Percentiles rank a stretch among this genome's conserved stretches.
phyloP scores from a whole-genome alignment of 495 filamentous ascomycete species.

The Daldinia caldariorum region DNA sequence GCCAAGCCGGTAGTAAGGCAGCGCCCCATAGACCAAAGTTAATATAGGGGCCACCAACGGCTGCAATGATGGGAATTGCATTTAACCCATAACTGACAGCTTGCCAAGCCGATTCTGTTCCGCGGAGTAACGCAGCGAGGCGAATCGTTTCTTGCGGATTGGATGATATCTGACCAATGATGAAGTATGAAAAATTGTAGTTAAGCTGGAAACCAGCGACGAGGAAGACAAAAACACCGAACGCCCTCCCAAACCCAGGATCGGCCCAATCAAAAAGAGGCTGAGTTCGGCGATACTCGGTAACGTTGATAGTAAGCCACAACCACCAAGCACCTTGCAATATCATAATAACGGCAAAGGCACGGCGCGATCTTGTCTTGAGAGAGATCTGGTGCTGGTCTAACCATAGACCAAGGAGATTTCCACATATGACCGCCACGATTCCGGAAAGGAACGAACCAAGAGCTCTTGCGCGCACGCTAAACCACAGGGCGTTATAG shows the following conservation, averaged over 20 bases:
- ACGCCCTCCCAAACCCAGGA: slow-evolving; percentile 65
- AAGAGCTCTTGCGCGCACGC: slow-evolving; percentile 68
- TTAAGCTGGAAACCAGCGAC: slow-evolving; percentile 70
- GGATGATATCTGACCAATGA: slow-evolving; percentile 67
- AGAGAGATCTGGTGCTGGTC: slow-evolving; percentile 61
- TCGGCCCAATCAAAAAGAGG: slow-evolving; percentile 68
- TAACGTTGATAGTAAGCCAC: slow-evolving; percentile 67
- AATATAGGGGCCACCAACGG: slow-evolving; percentile 68
- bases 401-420: slow-evolving; percentile 65
- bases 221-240: slow-evolving; percentile 67
- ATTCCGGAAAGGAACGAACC: slow-evolving; percentile 70
- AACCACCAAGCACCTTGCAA: slow-evolving; percentile 70
- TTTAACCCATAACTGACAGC: slow-evolving; percentile 69
- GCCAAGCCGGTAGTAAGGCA: slow-evolving; percentile 67
- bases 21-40: slow-evolving; percentile 71
- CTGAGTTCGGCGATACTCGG: slow-evolving; percentile 59
- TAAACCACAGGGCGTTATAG: slow-evolving; percentile 67
- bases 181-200: slow-evolving; percentile 72
- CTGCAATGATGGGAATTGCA: slow-evolving; percentile 65
- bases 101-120: slow-evolving; percentile 70
- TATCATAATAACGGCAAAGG: slow-evolving; percentile 55
- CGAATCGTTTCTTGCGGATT: slow-evolving; percentile 67
- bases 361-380: slow-evolving; percentile 57
- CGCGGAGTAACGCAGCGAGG: slow-evolving; percentile 67
- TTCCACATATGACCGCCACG: slow-evolving; percentile 65